phyloP scores from a whole-genome alignment of 768 basidiomycete genomes.

The Rhizopogon vulgaris region DNA sequence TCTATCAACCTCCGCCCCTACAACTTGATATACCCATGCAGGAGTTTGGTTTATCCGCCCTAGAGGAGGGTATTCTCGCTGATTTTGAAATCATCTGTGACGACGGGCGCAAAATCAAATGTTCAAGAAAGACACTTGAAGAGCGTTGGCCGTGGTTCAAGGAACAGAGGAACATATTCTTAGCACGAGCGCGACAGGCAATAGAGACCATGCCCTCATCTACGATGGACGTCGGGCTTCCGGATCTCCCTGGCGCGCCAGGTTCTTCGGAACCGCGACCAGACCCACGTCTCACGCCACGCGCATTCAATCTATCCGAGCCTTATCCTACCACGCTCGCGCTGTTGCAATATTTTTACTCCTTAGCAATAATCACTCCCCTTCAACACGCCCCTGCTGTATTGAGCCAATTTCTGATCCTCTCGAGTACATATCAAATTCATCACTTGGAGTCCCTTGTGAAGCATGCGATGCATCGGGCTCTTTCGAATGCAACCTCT shows the following conservation, averaged over 20 bases:
- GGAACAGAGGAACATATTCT: conserved; percentile 55
- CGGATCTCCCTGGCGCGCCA: conserved; percentile 50
- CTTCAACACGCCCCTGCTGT: conserved; percentile 89
- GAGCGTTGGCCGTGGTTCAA: conserved; percentile 96
- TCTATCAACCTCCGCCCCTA: conserved; percentile 80
- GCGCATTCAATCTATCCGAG: conserved; percentile 77
- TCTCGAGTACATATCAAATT: conserved; percentile 80
- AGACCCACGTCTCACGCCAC: conserved; percentile 78
- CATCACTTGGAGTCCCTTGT: conserved; percentile 70
- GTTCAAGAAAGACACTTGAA: conserved; percentile 79
- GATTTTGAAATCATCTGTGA: conserved; percentile 94
- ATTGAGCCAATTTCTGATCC: conserved; percentile 77
- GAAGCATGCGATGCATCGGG: conserved; percentile 92
- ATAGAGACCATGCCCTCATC: conserved; percentile 56
- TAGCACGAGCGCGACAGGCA: conserved; percentile 49
- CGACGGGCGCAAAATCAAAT: conserved; percentile 77
- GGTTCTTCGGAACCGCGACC: conserved; percentile 46
- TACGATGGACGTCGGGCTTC: conserved; percentile 55
- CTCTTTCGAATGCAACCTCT: conserved; percentile 76
- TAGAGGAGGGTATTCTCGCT: conserved; percentile 75
- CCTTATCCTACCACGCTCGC: conserved; percentile 87
- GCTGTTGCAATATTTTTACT: conserved; percentile 91
- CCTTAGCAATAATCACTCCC: conserved; percentile 78
- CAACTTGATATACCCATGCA: conserved; percentile 69
- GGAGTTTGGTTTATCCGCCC: conserved; percentile 74